Conservation (phyloP, 257 asterid genomes). For the Schizonepeta tenuifolia region DNA sequence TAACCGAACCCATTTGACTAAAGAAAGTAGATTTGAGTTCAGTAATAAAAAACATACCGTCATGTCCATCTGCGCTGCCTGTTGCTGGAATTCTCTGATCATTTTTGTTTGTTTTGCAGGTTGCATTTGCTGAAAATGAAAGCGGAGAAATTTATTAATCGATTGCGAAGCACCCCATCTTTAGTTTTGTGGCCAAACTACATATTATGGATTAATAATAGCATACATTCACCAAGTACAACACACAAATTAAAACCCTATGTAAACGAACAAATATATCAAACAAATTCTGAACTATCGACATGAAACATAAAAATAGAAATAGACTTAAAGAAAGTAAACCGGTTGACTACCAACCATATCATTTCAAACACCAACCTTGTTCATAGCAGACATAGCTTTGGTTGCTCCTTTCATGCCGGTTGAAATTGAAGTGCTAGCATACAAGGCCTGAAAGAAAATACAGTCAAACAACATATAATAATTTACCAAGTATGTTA, state of each 20-base stretch:
- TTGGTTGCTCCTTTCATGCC: conserved; percentile 99
- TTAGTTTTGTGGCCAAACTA: too few relatives aligned
- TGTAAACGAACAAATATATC: neutral
- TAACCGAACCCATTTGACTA: neutral
- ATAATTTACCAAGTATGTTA: neutral
- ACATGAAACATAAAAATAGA: conserved; percentile 3
- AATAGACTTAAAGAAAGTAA: conserved; percentile 17
- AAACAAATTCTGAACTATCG: neutral
- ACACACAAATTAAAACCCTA: conserved; percentile 3
- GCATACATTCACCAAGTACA: neutral
- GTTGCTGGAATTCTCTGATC: conserved; percentile 88
- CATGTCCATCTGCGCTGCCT: conserved; percentile 92
- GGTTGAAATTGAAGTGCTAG: conserved; percentile 90
- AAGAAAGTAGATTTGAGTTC: neutral
- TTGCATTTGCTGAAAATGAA: conserved; percentile 79
- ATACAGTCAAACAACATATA: neutral
- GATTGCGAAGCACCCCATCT: too few relatives aligned
- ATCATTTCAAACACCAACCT: conserved; percentile 49
- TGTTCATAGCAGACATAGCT: conserved; percentile 99
- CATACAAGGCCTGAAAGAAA: conserved; percentile 71
- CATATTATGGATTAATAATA: too few relatives aligned
- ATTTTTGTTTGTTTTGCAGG: conserved; percentile 93
- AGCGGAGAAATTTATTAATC: conserved; percentile 3
- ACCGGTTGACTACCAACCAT: neutral
- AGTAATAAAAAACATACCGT: conserved; percentile 57